These are phyloP conservation scores for Lachancea lanzarotensis DNA, from an alignment of 805 yeast genomes.

Conservation along the genomic window DNA sequence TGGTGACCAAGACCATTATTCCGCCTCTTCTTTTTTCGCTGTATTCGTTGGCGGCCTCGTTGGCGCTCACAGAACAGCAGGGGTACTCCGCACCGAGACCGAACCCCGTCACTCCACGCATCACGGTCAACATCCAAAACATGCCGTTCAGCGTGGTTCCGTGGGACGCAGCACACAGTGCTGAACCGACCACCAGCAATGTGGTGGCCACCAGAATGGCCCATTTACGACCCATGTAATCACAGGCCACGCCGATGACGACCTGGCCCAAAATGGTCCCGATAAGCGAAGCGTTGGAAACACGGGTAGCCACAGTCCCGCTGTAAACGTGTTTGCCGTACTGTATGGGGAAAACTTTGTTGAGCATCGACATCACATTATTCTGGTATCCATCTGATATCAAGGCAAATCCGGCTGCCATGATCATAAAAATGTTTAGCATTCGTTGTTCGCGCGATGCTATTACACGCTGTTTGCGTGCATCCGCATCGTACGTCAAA, in stretches of 20 bases:
- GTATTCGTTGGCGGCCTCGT: slow-evolving; percentile 66
- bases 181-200: slow-evolving; percentile 56
- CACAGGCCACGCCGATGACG: slow-evolving; percentile 56
- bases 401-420: slow-evolving; percentile 59
- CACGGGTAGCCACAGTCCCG: slow-evolving; percentile 49
- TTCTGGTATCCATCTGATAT: slow-evolving; percentile 76
- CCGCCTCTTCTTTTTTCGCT: slow-evolving; percentile 58
- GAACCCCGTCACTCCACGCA: slow-evolving; percentile 69
- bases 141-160: slow-evolving; percentile 53
- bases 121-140: slow-evolving; percentile 72
- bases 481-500: slow-evolving; percentile 3
- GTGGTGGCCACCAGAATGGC: slow-evolving; percentile 61
- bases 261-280: slow-evolving; percentile 70
- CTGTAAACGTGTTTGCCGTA: slow-evolving; percentile 36
- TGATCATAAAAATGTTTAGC: slow-evolving; percentile 13
- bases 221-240: slow-evolving; percentile 61
- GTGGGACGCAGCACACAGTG: slow-evolving; percentile 64
- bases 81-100: slow-evolving; percentile 79
- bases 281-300: slow-evolving; percentile 61
- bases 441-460: slow-evolving; percentile 6
- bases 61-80: slow-evolving; percentile 59
- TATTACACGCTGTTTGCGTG: slow-evolving; percentile 4
- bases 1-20: slow-evolving; percentile 58
- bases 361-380: slow-evolving; percentile 64
- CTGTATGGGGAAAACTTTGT: slow-evolving; percentile 44